Evolutionary conservation across 345 rosid genomes (phyloP).

Genomic region (Eucalyptus paniculata): DNA sequence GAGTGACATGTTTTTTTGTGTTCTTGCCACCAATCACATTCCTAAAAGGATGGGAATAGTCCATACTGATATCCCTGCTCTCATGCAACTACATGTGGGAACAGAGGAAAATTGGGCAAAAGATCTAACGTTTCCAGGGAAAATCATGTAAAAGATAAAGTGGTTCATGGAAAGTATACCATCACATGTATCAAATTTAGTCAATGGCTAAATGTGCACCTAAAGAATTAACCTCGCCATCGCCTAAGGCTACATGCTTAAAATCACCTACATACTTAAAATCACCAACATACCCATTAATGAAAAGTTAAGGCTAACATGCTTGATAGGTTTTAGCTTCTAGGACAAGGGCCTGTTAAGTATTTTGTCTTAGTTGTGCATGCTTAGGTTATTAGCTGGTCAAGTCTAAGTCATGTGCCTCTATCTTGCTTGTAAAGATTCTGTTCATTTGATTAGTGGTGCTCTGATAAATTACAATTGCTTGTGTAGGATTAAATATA

Average conservation of each 20-base stretch:
- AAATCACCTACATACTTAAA: not conserved
- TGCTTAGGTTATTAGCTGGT: not conserved
- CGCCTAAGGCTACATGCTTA: not conserved
- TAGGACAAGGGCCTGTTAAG: not conserved
- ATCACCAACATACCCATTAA: not conserved
- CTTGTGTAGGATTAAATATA: slow-evolving; percentile 76
- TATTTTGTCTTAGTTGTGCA: not conserved
- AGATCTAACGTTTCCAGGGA: not conserved
- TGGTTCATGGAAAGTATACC: not conserved
- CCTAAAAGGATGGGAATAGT: not conserved
- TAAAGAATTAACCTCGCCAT: not conserved
- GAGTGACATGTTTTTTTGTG: not conserved
- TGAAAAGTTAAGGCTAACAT: not conserved
- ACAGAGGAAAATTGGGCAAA: not conserved
- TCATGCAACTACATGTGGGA: not conserved
- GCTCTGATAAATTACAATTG: not conserved
- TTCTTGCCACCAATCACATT: not conserved
- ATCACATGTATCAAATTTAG: not conserved
- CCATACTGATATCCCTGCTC: not conserved
- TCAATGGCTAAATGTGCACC: not conserved
- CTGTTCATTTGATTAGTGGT: not conserved
- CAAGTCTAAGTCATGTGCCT: not conserved
- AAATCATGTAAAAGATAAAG: not conserved
- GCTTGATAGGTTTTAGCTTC: not conserved
- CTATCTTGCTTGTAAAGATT: not conserved